Percentiles rank a stretch among this genome's conserved stretches.
These are phyloP conservation scores for Aspergillus diversus DNA, from an alignment of 495 filamentous ascomycete genomes.

Conservation along the genomic window DNA sequence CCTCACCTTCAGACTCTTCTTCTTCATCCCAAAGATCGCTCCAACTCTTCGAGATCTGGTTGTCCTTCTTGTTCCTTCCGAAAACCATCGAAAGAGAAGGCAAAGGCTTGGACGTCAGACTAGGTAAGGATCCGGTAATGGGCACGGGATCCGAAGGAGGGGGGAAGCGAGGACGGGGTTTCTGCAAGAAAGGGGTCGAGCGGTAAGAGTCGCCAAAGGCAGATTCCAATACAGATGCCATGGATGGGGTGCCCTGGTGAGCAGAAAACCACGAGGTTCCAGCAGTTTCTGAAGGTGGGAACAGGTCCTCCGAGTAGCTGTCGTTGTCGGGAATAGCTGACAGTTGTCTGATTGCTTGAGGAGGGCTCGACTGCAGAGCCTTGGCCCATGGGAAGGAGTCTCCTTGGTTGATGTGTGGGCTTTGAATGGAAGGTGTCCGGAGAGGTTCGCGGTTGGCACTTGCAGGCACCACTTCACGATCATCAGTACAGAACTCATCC, in stretches of 20 bases:
- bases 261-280: constrained; percentile 74
- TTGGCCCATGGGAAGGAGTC: constrained; percentile 96
- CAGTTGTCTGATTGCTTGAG: constrained; percentile 77
- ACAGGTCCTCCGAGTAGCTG: constrained; percentile 85
- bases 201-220: constrained; percentile 70
- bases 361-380: constrained; percentile 77
- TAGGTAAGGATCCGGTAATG: constrained; percentile 79
- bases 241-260: constrained; percentile 71
- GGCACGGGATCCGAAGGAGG: constrained; percentile 57
- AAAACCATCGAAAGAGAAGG: constrained; percentile 77
- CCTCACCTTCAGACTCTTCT: constrained; percentile 70
- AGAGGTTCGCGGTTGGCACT: constrained; percentile 93
- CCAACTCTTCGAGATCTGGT: constrained; percentile 90
- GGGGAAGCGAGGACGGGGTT: constrained; percentile 39
- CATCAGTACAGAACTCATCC: constrained; percentile 92
- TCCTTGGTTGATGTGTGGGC: constrained; percentile 75
- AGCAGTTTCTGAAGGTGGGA: constrained; percentile 74
- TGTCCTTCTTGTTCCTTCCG: constrained; percentile 70
- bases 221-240: constrained; percentile 79
- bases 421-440: constrained; percentile 92
- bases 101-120: constrained; percentile 63
- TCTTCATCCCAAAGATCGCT: constrained; percentile 96
- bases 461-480: constrained; percentile 70
- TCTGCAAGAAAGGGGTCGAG: constrained; percentile 55
- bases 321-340: constrained; percentile 81